Conservation (phyloP, 2,329 filamentous ascomycete species). For the Sclerotinia borealis region DNA sequence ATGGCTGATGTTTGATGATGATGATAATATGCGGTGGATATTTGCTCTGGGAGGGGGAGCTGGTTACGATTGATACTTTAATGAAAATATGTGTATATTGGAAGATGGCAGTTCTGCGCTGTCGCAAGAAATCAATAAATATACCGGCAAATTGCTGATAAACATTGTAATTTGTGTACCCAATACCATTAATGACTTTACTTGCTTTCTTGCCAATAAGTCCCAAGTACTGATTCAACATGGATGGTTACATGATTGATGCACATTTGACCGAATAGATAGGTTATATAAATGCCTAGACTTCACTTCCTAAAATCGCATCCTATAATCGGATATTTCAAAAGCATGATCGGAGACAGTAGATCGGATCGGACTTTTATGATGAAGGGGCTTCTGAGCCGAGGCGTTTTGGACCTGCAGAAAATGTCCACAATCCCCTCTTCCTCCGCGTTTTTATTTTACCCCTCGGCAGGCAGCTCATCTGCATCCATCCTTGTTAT, state of each 20-base stretch:
- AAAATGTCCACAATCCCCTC: background rate
- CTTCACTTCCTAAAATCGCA: background rate
- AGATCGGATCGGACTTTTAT: background rate
- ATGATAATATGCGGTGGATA: background rate
- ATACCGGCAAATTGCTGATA: background rate
- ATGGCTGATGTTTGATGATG: background rate
- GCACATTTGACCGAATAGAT: background rate
- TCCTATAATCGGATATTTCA: background rate
- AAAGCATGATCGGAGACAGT: background rate
- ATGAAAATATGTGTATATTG: background rate
- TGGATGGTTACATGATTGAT: background rate
- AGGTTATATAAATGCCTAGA: background rate
- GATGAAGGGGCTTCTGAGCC: background rate
- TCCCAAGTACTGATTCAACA: background rate
- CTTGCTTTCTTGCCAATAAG: background rate
- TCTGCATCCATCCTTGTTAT: background rate
- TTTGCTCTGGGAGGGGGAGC: background rate
- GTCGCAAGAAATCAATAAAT: background rate
- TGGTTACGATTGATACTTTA: background rate
- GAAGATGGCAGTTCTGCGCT: background rate
- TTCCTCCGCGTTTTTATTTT: background rate
- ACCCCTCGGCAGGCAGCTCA: background rate
- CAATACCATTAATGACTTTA: background rate
- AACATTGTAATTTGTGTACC: background rate
- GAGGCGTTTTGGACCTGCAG: background rate